Percentiles rank a stretch among this genome's conserved stretches.
These are phyloP conservation scores for Tripterygium wilfordii DNA, from an alignment of 177 flowering plant species.

Conservation along the genomic window DNA sequence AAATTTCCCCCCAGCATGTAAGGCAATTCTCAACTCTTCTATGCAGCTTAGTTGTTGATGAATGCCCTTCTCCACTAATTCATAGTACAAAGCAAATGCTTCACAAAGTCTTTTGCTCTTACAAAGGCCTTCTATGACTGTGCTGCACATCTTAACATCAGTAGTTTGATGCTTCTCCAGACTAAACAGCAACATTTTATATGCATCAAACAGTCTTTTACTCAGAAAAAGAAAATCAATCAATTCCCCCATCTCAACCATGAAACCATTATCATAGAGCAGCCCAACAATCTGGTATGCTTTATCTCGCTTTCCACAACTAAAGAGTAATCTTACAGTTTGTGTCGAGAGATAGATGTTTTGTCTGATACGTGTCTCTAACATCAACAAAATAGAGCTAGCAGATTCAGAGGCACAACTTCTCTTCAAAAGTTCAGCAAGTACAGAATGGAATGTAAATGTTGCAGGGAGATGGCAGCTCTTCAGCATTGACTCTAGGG, in stretches of 20 bases:
- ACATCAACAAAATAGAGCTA: constrained; percentile 46
- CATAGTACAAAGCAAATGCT: constrained; percentile 64
- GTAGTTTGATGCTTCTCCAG: constrained; percentile 40
- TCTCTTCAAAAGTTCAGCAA: constrained; percentile 35
- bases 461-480: constrained; percentile 53
- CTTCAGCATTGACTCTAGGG: constrained; percentile 65
- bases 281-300: constrained; percentile 41
- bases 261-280: constrained; percentile 57
- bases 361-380: constrained; percentile 51
- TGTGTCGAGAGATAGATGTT: constrained; percentile 53
- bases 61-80: constrained; percentile 51
- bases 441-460: constrained; percentile 53
- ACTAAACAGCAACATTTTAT: constrained; percentile 38
- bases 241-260: constrained; percentile 47
- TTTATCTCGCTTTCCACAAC: constrained; percentile 24
- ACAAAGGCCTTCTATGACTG: constrained; percentile 53
- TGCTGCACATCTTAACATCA: constrained; percentile 28
- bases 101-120: constrained; percentile 33
- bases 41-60: constrained; percentile 32
- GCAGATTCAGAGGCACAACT: constrained; percentile 47
- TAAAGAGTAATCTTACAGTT: constrained; percentile 34
- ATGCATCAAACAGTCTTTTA: constrained; percentile 39
- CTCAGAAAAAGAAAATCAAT: constrained; percentile 39
- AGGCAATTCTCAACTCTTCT: constrained; percentile 30
- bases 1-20: constrained; percentile 41